These are phyloP conservation scores for Diplodia intermedia DNA, from an alignment of 2,329 filamentous ascomycete genomes.

Conservation along the genomic window DNA sequence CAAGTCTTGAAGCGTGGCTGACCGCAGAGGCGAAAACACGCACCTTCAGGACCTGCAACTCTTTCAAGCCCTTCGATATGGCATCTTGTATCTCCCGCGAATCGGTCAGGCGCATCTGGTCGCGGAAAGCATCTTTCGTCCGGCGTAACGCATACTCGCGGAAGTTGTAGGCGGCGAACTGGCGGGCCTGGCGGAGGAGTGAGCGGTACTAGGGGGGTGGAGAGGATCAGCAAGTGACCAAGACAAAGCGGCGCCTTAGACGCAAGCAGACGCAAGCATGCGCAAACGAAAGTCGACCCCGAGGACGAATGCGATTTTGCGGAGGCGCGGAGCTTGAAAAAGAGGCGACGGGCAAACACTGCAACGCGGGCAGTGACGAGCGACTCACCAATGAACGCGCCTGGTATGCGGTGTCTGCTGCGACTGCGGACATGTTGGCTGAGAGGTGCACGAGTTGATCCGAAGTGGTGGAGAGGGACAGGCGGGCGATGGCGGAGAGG, in stretches of 20 bases:
- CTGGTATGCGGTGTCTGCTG: constrained; percentile 49
- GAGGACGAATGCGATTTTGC: constrained; percentile 6
- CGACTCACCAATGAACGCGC: constrained; percentile 50
- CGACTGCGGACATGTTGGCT: constrained; percentile 37
- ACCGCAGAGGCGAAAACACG: neutral
- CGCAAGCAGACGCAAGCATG: neutral
- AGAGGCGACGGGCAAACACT: constrained; percentile 22
- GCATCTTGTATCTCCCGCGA: constrained; percentile 82
- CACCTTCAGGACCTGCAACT: constrained; percentile 91
- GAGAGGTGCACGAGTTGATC: neutral
- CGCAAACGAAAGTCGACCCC: neutral
- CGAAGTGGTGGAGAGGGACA: neutral
- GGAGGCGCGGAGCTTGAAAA: constrained; percentile 4
- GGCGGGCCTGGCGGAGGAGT: constrained; percentile 80
- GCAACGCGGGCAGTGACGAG: neutral
- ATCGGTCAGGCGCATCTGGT: constrained; percentile 76
- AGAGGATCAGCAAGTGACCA: neutral
- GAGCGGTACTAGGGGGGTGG: constrained; percentile 76
- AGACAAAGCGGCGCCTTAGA: too few relatives aligned
- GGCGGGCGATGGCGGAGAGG: constrained; percentile 21
- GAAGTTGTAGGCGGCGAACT: constrained; percentile 97
- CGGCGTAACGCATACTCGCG: constrained; percentile 92
- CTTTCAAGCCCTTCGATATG: constrained; percentile 84
- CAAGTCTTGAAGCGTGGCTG: too few relatives aligned
- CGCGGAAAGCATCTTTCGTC: constrained; percentile 88